Conservation (phyloP, 1,284 basidiomycete species). For the Cystobasidiaceae sp. region DNA sequence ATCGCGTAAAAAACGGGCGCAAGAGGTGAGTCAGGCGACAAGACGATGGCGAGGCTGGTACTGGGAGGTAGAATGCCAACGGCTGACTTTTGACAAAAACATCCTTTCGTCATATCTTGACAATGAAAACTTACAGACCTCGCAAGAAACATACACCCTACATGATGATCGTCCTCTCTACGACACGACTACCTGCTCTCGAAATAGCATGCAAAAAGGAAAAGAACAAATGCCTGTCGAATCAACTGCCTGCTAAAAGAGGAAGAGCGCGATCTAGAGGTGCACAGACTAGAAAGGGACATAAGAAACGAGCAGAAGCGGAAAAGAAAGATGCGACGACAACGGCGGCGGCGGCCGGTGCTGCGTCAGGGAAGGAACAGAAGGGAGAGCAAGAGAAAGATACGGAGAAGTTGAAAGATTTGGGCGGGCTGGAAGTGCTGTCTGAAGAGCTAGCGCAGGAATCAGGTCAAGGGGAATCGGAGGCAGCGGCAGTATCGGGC, state of each 20-base stretch:
- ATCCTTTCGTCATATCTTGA: neutral
- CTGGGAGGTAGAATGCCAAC: too few relatives aligned
- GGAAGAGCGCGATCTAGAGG: too few relatives aligned
- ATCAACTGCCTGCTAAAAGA: neutral
- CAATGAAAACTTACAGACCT: neutral
- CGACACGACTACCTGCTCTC: neutral
- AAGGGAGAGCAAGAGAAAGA: neutral
- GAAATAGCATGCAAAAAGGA: neutral
- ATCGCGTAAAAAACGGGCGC: conserved; percentile 5
- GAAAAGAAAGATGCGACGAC: neutral
- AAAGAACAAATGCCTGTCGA: neutral
- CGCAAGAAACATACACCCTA: conserved; percentile 21
- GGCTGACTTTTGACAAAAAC: too few relatives aligned
- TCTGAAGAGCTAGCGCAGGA: too few relatives aligned
- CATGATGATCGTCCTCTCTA: conserved; percentile 19
- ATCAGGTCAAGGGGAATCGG: too few relatives aligned
- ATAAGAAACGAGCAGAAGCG: neutral
- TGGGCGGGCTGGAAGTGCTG: too few relatives aligned
- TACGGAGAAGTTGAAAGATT: neutral
- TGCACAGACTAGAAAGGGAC: neutral
- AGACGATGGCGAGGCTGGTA: too few relatives aligned
- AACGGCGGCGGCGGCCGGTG: neutral
- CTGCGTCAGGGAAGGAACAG: neutral
- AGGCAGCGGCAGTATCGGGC: too few relatives aligned
- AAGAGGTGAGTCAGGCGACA: conserved; percentile 27